Evolutionary conservation across 306 rosid species (phyloP).

Genomic region (Castanopsis chinensis): DNA sequence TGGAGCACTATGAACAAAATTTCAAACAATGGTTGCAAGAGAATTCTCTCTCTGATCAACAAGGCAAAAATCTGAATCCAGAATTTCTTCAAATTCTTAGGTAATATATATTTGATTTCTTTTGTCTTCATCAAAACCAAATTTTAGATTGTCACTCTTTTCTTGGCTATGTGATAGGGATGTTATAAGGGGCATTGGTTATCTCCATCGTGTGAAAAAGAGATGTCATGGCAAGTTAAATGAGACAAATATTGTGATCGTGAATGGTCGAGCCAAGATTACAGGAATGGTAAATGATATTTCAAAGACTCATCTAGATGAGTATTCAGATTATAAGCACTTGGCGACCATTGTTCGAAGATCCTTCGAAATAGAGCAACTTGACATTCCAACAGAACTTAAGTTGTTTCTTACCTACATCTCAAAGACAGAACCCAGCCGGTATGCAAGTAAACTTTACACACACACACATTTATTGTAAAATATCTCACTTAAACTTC

Average conservation of each 20-base stretch:
- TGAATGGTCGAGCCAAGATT: constrained; percentile 1
- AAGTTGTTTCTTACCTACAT: neutral
- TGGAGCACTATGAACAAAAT: neutral
- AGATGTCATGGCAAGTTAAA: constrained; percentile 1
- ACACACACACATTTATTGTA: neutral
- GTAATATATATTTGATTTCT: neutral
- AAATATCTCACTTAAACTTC: neutral
- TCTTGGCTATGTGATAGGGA: neutral
- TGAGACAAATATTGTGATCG: neutral
- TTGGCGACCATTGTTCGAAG: neutral
- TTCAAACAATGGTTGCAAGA: neutral
- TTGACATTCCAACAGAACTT: neutral
- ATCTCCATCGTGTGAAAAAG: neutral
- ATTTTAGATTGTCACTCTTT: neutral
- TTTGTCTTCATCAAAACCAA: neutral
- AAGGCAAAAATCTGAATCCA: neutral
- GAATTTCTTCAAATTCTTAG: constrained; percentile 3
- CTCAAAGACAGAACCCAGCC: neutral
- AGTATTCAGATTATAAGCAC: neutral
- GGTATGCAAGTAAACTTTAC: neutral
- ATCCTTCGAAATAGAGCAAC: neutral
- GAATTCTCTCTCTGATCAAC: neutral
- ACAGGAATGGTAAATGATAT: neutral
- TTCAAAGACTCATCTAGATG: neutral
- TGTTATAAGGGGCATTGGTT: constrained; percentile 1